Evolutionary conservation across 768 basidiomycete species (phyloP), one percentile per base, ranked within the genome.

Genomic region (Lentinus tigrinus): DNA sequence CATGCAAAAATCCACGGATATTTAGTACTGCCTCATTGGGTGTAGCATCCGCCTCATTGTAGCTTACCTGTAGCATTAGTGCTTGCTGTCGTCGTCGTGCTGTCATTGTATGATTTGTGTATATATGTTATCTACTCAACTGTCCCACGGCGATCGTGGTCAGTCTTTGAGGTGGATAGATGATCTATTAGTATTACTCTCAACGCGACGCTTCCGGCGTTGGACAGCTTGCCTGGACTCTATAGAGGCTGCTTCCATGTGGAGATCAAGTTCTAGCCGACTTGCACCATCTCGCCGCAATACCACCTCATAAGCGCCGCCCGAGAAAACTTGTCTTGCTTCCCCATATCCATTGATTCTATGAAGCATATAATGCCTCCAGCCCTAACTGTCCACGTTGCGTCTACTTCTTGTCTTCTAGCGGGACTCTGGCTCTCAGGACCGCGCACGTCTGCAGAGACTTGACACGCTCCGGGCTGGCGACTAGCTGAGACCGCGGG

Each of bases 251-350:
- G 7, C 11, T 31, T 31, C 31, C 31, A 31, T 31, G 31, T 31
- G 31, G 31, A 31, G 31, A n/a, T n/a, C n/a, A 11, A 31, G 31
- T 31, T 7, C 31, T 11, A 23, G 19, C 42, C 39, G 47, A 46
- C 47, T 59, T 54, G 58, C 58, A 31, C 46, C 38, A 59, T 59
- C 28, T 42, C 36, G 26, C 36, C 54, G 54, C 54, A 34, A 48
- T 56, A 28, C 37, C 36, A 37, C 54, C 38, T 48, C 38, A 36
- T 48, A 37, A 40, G 43, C 43, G 43, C 43, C 21, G 42, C 24
- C 14, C 7, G 21, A 23, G 43, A 46, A 46, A 46, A 46, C 43
- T 9, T 46, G 43, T 42, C 40, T n/a, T 21, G 21, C 21, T n/a
- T 42, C 16, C 40, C 17, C 17, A n/a, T 8, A n/a, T 42, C 39